These are phyloP conservation scores for Epichloe bromicola DNA, from an alignment of 2,329 filamentous ascomycete species.

Conservation along the genomic window DNA sequence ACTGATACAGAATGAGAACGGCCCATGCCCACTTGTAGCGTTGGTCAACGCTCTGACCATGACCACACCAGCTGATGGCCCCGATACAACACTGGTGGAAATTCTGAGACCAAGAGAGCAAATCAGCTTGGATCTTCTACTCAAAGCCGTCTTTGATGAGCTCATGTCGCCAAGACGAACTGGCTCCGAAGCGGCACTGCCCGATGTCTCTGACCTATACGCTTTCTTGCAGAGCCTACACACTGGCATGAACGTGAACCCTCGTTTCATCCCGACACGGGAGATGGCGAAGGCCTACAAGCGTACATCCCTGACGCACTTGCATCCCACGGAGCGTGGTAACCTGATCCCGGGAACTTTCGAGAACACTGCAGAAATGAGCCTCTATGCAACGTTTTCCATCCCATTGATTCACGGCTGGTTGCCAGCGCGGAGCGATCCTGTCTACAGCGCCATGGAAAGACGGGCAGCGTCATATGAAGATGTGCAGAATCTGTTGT, in stretches of 20 bases:
- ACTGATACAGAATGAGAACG: conserved; percentile 84
- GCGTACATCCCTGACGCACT: conserved; percentile 38
- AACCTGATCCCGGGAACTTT: conserved; percentile 56
- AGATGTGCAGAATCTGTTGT: conserved; percentile 79
- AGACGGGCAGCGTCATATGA: conserved; percentile 77
- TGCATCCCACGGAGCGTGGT: conserved; percentile 36
- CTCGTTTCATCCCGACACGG: conserved; percentile 57
- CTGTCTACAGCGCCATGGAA: conserved; percentile 55
- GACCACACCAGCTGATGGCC: conserved; percentile 53
- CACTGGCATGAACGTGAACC: conserved; percentile 97
- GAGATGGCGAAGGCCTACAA: conserved; percentile 34
- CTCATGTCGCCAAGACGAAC: conserved; percentile 66
- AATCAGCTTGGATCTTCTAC: conserved; percentile 70
- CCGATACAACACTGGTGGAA: conserved; percentile 60
- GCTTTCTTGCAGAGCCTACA: conserved; percentile 77
- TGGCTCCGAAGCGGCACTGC: conserved; percentile 50
- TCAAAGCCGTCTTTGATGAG: conserved; percentile 88
- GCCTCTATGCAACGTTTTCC: conserved; percentile 79
- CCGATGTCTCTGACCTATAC: conserved; percentile 81
- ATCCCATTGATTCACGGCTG: conserved; percentile 88
- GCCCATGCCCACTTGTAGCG: conserved; percentile 84
- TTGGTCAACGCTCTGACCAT: conserved; percentile 85
- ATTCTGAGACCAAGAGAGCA: conserved; percentile 71
- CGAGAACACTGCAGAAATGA: conserved; percentile 76
- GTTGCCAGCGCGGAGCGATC: conserved; percentile 58